Percentiles rank a stretch among this genome's conserved stretches.
Evolutionary conservation across 805 yeast genomes (phyloP).

Genomic region (Metschnikowia noctiluminum): DNA sequence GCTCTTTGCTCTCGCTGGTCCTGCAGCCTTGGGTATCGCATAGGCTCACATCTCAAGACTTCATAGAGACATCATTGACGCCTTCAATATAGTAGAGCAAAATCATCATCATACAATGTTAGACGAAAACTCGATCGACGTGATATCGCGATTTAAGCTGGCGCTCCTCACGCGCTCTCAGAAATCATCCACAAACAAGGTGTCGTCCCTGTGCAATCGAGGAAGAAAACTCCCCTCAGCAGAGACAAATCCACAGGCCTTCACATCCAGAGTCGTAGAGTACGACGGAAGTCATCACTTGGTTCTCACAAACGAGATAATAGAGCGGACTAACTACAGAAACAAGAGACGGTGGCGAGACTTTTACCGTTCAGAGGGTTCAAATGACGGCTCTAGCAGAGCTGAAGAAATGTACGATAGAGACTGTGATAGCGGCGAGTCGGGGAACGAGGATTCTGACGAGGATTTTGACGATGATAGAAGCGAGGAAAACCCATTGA

Average conservation of each 20-base stretch:
- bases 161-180: conserved; percentile 25
- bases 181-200: conserved; percentile 7
- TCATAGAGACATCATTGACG: not conserved
- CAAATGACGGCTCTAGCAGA: not conserved
- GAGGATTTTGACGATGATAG: conserved; percentile 20
- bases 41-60: not conserved
- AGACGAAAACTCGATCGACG: conserved; percentile 37
- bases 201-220: conserved; percentile 23
- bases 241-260: conserved; percentile 18
- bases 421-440: conserved; percentile 4
- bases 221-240: conserved; percentile 29
- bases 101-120: conserved; percentile 23
- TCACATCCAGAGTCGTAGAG: conserved; percentile 36
- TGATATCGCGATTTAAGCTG: conserved; percentile 37
- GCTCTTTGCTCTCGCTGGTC: not conserved
- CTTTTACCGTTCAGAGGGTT: conserved; percentile 14
- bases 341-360: conserved; percentile 39
- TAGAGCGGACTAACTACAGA: conserved; percentile 25
- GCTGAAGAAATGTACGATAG: not conserved
- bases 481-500: conserved; percentile 24
- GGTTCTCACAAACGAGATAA: conserved; percentile 35
- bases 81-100: not conserved
- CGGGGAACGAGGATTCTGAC: conserved; percentile 7
- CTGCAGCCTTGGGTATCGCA: not conserved
- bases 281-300: conserved; percentile 35